Evolutionary conservation across 192 early-diverging fungal genomes (phyloP), one percentile per base, ranked within the genome.

Genomic region (Glomus cerebriforme): DNA sequence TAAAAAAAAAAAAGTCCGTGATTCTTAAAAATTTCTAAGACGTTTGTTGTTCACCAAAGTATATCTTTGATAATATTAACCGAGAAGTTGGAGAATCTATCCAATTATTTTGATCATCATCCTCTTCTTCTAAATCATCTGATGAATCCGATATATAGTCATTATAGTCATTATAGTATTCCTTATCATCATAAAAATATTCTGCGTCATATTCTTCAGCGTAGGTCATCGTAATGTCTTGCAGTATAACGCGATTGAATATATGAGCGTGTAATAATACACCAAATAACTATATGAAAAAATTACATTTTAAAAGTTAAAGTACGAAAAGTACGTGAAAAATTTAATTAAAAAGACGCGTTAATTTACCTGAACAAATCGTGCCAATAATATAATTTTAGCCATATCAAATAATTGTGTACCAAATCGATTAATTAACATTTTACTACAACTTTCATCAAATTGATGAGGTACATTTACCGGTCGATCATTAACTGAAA

Each of bases 341-440:
- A 9, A 4, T 43, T n/a, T n/a, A n/a, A n/a, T n/a, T n/a, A n/a
- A n/a, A 9, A 43, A 43, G 39, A 43, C 39, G 39, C 39, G 39
- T 4, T n/a, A n/a, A n/a, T 35, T 47, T 71, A 71, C 69, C 43
- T 71, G 69, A 43, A 71, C 15, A 19, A 71, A 71, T 49, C 69
- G 26, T 19, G 69, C 29, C 15, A 47, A 71, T 47, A 71, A 27
- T 71, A 71, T 24, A 7, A 71, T 47, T 47, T 71, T 71, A 24
- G 39, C 43, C 3, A 71, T 26, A 71, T 71, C 24, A 47, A 71
- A 49, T 26, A 71, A 71, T 47, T 71, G 69, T 24, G 69, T 24
- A 47, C 45, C 45, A 49, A 47, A 71, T 31, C 43, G 22, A 17
- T 71, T n/a, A 19, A 49, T 71, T 24, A 71, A 49, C 24, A 71